A percentile compares a stretch with the other conserved stretches of the same genome.
These are phyloP conservation scores for Pestalotiopsis sp. DNA, from an alignment of 2,329 filamentous ascomycete species.

Conservation along the genomic window DNA sequence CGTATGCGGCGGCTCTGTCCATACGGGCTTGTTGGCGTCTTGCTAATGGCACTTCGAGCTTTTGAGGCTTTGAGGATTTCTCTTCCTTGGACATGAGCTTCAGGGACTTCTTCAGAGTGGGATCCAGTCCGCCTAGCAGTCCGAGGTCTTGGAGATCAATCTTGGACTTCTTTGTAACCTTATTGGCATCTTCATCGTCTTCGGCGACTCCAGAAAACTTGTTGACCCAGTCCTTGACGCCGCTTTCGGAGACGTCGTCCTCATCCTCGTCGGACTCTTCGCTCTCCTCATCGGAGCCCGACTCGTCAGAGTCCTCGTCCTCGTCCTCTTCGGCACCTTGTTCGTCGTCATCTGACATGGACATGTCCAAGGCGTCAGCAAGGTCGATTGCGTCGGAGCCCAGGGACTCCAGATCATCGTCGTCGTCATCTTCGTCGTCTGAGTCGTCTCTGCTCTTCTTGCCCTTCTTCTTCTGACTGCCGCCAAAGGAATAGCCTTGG, in stretches of 20 bases:
- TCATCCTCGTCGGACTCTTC: conserved; percentile 45
- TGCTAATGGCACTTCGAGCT: conserved; percentile 80
- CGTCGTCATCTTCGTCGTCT: conserved; percentile 48
- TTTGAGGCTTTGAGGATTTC: conserved; percentile 62
- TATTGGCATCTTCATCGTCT: conserved; percentile 50
- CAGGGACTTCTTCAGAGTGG: conserved; percentile 75
- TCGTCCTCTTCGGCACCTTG: conserved; percentile 45
- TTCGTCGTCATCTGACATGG: conserved; percentile 43
- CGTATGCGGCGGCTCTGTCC: conserved; percentile 80
- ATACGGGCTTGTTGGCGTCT: conserved; percentile 85
- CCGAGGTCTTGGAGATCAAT: conserved; percentile 76
- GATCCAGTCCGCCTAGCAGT: conserved; percentile 71
- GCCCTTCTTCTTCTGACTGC: conserved; percentile 42
- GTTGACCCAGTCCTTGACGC: conserved; percentile 55
- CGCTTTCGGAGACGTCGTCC: conserved; percentile 51
- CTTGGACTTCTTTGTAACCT: conserved; percentile 63
- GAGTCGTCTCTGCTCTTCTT: conserved; percentile 40
- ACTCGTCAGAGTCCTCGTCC: conserved; percentile 46
- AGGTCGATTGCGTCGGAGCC: conserved; percentile 63
- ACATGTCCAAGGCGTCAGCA: conserved; percentile 55
- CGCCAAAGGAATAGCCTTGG: conserved; percentile 67
- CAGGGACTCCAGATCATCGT: conserved; percentile 60
- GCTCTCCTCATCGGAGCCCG: conserved; percentile 48
- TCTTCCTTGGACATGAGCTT: conserved; percentile 72
- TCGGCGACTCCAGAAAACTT: conserved; percentile 68